Base-by-base conservation (phyloP, 2,329 filamentous ascomycete genomes). In the Magnaporthiopsis poae region DNA sequence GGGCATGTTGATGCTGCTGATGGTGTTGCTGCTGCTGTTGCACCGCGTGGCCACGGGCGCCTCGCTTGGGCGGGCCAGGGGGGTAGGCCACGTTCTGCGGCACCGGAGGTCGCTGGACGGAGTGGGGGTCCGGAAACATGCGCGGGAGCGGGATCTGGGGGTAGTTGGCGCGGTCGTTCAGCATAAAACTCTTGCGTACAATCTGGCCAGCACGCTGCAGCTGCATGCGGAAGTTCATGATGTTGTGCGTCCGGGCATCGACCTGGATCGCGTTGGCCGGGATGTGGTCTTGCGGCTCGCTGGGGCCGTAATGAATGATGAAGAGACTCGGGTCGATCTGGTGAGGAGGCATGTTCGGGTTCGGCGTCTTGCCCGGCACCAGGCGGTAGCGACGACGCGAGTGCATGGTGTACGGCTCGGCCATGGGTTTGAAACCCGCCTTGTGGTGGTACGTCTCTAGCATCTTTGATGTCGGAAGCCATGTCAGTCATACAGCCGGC, bases 101-200 rank as follows among this genome's bases (percentile, higher is more conserved):
- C 27, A 86, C 79, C 69, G 81, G 64, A 9, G 29, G 29, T 25
- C 61, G 77, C 46, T 56, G 46, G 46, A 56, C 46, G 7, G 46
- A 56, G 46, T 56, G 46, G 8, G 46, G 46, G n/a, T 56, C 46
- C 46, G 46, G 46, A 56, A 18, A 56, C 67, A 80, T 74, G 70
- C 78, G 74, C 66, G 82, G 74, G 71, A 81, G 80, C 78, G 86
- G 77, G 68, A 98, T 89, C 31, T 88, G 88, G 3, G 95, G 94
- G 93, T 94, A 98, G 78, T 92, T 96, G 70, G 87, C 84, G 60
- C 91, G 87, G 77, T 98, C 95, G 64, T 90, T 88, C 27, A 98
- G 83, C 88, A 97, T 96, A 74, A 98, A 98, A 73, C 97, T 92
- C 74, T 96, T 96, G 71, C 92, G 89, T 67, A 89, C 85, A 61